Base-by-base conservation (phyloP, 2,329 filamentous ascomycete genomes). In the Fusarium hainanense region DNA sequence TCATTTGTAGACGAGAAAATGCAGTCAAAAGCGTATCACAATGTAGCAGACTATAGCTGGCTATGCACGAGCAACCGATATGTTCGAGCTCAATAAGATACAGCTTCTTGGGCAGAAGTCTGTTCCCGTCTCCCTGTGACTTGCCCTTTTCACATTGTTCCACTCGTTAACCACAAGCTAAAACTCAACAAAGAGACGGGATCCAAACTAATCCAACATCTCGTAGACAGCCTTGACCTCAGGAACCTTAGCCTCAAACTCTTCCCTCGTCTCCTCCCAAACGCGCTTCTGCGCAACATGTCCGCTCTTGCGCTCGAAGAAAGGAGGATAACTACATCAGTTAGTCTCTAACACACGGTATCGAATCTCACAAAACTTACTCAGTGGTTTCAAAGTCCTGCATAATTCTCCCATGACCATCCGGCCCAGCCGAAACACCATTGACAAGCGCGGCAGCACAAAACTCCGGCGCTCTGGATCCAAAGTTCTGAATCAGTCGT, bases 381-480 rank as follows among this genome's bases (percentile, higher is more conserved):
- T 70, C 14, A 3, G 75, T 74, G 30, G 77, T 76, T 23, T 76
- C 77, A 61, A 79, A 80, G 54, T 81, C 79, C 42, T 80, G 79
- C 73, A 80, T 73, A 51, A 81, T 80, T 60, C 79, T 77, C 14
- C 79, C 79, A 52, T 80, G 75, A 0, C 54, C 74, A 3, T 78
- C 71, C n/a, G 58, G 74, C 1, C 72, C 55, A 2, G 72, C 75
- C 0, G 79, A 80, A 47, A 75, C 79, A 23, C 79, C 79, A 59
- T 81, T 81, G 34, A 80, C 77, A 20, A 81, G 66, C 20, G 78
- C 78, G n/a, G 77, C 77, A n/a, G 79, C 79, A 30, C 79, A 76
- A 37, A 79, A 75, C 23, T 77, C 66, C 0, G 79, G 78, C 27
- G 80, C 79, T 59, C 79, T 73, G 0, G 79, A 77, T 25, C 76